Evolutionary conservation across 805 yeast genomes (phyloP).

Genomic region (Candida hungchunana): DNA sequence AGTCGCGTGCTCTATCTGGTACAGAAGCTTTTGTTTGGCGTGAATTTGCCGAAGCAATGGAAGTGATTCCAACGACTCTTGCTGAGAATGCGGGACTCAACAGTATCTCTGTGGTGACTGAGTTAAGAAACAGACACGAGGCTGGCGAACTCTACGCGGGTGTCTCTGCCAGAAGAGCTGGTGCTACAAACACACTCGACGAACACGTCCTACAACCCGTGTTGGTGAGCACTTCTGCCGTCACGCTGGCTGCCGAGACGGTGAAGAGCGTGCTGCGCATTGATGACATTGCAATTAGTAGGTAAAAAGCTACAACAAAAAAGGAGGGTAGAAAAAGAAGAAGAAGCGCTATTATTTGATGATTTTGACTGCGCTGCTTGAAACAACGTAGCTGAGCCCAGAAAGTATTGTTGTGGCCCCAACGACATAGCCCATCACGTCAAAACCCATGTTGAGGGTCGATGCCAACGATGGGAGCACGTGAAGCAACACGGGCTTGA

Average conservation of each 20-base stretch:
- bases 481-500: conserved; percentile 45
- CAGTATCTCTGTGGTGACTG: conserved; percentile 86
- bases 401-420: conserved; percentile 71
- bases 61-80: conserved; percentile 90
- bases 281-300: conserved; percentile 93
- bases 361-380: conserved; percentile 63
- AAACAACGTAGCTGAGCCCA: conserved; percentile 72
- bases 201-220: conserved; percentile 98
- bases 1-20: conserved; percentile 89
- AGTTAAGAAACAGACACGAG: conserved; percentile 86
- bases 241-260: conserved; percentile 91
- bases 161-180: conserved; percentile 88
- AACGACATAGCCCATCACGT: conserved; percentile 47
- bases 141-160: conserved; percentile 93
- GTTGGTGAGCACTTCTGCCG: conserved; percentile 89
- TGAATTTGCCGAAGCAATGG: conserved; percentile 80
- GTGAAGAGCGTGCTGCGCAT: conserved; percentile 85
- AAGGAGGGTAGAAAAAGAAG: no score
- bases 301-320: conserved; percentile 43
- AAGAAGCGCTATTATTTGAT: conserved; percentile 30
- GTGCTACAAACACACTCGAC: conserved; percentile 83
- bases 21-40: conserved; percentile 58
- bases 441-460: conserved; percentile 24
- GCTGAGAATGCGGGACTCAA: conserved; percentile 98
- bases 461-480: conserved; percentile 31